Evolutionary conservation across 768 basidiomycete species (phyloP), one percentile per base, ranked within the genome.

Genomic region (Pleurotus tuoliensis): DNA sequence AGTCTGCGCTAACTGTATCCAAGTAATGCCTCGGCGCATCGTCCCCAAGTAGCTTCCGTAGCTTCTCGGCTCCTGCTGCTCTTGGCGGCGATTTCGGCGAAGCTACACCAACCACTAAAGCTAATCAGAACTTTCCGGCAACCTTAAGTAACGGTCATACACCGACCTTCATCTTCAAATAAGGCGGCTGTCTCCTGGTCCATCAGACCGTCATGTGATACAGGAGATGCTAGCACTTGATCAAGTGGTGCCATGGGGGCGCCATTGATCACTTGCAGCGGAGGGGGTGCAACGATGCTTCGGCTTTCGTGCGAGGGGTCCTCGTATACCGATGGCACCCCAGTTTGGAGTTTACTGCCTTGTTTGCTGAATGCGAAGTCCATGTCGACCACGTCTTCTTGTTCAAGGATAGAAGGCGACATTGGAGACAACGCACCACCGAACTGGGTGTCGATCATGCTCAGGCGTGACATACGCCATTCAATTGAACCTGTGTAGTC

Each of bases 401-500:
- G 74, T 43, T 73, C 66, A 59, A 67, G 72, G 48, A 57, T 54
- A n/a, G 37, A 25, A n/a, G 69, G 71, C 18, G 72, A 73, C 63
- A 73, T 70, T 6, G 72, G 72, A 27, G 72, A 74, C 53, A 63
- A 59, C 50, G 67, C 59, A n/a, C 67, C 76, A 22, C 75, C 76
- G 34, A 81, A 73, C 55, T 76, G 78, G 57, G 72, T 76, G 61
- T 80, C 80, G 62, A 82, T 80, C 65, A 79, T 74, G 62, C 87
- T 88, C 45, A 87, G 68, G 13, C 87, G 83, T 13, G 88, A 90
- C 74, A 83, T 81, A 18, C 90, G 79, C 86, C 87, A 86, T 56
- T 89, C 86, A 55, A 90, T 90, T 1, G 89, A 87, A 4, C 82
- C 83, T 55, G 77, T 82, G 69, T 90, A 90, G 58, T 88, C 86